Evolutionary conservation across 495 filamentous ascomycete genomes (phyloP).

Genomic region (Stereocaulon alpinum): DNA sequence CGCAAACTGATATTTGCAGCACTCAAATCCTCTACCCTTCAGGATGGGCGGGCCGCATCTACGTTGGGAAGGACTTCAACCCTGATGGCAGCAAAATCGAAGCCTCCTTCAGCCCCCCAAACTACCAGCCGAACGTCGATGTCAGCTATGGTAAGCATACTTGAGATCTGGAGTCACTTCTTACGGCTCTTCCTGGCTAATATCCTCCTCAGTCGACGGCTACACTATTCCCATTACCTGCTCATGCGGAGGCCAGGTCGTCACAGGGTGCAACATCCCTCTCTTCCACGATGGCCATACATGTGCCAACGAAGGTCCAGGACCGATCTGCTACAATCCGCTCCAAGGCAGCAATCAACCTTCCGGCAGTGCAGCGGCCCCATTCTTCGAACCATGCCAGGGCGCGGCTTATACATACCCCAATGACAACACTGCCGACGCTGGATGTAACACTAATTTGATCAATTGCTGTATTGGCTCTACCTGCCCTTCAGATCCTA

Average conservation of each 20-base stretch:
- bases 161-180: neutral
- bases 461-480: conserved; percentile 10
- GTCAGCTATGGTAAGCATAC: conserved; percentile 22
- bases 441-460: conserved; percentile 2
- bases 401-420: conserved; percentile 25
- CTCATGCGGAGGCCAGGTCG: conserved; percentile 14
- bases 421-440: conserved; percentile 20
- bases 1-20: neutral
- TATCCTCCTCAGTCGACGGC: neutral
- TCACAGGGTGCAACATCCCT: conserved; percentile 24
- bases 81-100: conserved; percentile 10
- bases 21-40: conserved; percentile 5
- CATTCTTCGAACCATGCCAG: conserved; percentile 22
- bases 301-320: conserved; percentile 13
- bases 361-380: conserved; percentile 10
- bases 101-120: conserved; percentile 9
- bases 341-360: neutral
- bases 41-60: conserved; percentile 17
- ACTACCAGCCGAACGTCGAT: conserved; percentile 5
- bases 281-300: conserved; percentile 12
- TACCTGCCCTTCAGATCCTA: neutral
- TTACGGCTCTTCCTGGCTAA: neutral
- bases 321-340: conserved; percentile 20
- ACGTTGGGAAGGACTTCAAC: conserved; percentile 9
- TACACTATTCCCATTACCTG: conserved; percentile 22